A percentile compares a stretch with the other conserved stretches of the same genome.
phyloP scores from a whole-genome alignment of 2,329 filamentous ascomycete species.

The Cladorrhinum sp. region DNA sequence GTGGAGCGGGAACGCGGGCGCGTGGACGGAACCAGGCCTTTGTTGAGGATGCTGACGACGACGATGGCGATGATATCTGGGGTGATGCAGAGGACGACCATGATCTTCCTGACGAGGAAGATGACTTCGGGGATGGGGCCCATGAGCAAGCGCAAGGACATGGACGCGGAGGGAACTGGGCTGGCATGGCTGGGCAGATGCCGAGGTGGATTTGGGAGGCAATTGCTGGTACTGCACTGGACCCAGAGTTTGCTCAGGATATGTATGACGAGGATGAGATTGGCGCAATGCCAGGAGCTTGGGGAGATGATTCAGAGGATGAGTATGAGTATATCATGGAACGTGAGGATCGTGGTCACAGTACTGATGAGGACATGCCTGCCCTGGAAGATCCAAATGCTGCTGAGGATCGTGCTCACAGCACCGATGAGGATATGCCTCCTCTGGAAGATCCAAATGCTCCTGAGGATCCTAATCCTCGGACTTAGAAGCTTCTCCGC shows the following conservation, averaged over 20 bases:
- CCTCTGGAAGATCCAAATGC: background rate
- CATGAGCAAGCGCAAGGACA: background rate
- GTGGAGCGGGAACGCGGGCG: background rate
- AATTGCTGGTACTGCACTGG: background rate
- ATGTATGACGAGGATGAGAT: background rate
- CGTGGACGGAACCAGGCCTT: background rate
- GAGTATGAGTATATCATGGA: conserved; percentile 49
- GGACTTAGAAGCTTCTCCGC: no score
- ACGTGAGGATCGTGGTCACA: conserved; percentile 58
- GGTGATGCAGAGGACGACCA: conserved; percentile 1
- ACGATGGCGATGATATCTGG: background rate
- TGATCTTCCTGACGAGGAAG: background rate
- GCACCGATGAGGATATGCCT: background rate
- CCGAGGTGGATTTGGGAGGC: background rate
- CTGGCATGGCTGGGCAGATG: background rate
- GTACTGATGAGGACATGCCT: background rate
- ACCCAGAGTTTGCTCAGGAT: background rate
- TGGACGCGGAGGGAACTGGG: background rate
- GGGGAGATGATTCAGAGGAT: conserved; percentile 23
- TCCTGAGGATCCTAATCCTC: no score
- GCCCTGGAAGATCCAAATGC: conserved; percentile 12
- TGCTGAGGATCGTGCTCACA: conserved; percentile 42
- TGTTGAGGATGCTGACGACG: conserved; percentile 6
- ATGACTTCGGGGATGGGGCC: background rate
- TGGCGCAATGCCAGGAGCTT: conserved; percentile 12